Percentiles rank a stretch among this genome's conserved stretches.
Evolutionary conservation across 768 basidiomycete genomes (phyloP).

Genomic region (Brasilioporus rufonigricans): DNA sequence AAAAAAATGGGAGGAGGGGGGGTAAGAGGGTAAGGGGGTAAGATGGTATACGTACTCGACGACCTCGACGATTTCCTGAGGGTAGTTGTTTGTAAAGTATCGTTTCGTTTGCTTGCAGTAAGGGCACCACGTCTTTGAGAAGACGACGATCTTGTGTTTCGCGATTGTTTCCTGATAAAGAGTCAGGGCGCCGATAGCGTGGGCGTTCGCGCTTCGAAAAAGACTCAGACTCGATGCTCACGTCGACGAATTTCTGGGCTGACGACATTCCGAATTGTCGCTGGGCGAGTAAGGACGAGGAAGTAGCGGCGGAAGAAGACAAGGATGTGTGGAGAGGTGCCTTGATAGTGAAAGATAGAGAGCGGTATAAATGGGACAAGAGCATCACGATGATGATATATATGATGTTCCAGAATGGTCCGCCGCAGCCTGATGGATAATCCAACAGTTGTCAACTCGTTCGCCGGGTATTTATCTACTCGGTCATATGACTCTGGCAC

Average conservation of each 20-base stretch:
- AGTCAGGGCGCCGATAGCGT: not conserved
- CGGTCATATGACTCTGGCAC: not conserved
- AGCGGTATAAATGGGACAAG: slow-evolving; percentile 23
- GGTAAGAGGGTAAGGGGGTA: not conserved
- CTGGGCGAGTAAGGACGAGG: slow-evolving; percentile 26
- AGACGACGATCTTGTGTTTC: slow-evolving; percentile 52
- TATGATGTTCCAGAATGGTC: not conserved
- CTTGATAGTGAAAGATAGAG: slow-evolving; percentile 14
- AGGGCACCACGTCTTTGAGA: slow-evolving; percentile 59
- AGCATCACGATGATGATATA: not conserved
- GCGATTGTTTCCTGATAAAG: slow-evolving; percentile 41
- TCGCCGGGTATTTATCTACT: not conserved
- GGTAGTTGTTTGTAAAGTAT: slow-evolving; percentile 41
- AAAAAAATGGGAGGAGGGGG: not conserved
- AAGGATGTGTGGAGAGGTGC: not conserved
- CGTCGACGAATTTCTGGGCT: slow-evolving; percentile 40
- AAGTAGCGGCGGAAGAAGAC: slow-evolving; percentile 16
- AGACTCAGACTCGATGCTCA: slow-evolving; percentile 24
- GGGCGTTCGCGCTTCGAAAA: not conserved
- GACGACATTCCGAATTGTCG: slow-evolving; percentile 22
- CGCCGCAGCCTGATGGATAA: not conserved
- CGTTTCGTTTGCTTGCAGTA: slow-evolving; percentile 50
- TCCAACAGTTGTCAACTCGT: no score
- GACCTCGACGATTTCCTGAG: slow-evolving; percentile 37
- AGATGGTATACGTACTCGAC: slow-evolving; percentile 43